Conservation (phyloP, 2,329 filamentous ascomycete genomes). For the Pseudogymnoascus sp. region DNA sequence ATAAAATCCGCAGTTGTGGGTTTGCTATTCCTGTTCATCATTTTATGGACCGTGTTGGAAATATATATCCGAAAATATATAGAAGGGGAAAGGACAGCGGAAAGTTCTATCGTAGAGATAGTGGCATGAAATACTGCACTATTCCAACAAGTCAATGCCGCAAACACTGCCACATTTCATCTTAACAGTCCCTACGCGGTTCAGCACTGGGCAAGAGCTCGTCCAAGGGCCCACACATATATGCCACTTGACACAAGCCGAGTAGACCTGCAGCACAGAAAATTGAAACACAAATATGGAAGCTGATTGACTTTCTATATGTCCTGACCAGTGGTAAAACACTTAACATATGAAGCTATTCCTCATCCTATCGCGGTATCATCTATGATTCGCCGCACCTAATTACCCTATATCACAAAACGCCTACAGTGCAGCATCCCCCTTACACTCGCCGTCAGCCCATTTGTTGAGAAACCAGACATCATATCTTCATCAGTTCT, state of each 20-base stretch:
- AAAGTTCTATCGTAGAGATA: background rate
- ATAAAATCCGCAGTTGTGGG: background rate
- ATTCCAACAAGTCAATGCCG: background rate
- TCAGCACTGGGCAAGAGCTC: background rate
- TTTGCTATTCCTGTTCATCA: background rate
- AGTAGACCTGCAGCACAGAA: background rate
- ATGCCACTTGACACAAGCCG: background rate
- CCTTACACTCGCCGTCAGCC: background rate
- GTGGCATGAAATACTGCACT: background rate
- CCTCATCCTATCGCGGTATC: background rate
- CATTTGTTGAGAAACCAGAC: constrained; percentile 7
- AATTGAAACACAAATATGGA: background rate
- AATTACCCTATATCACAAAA: background rate
- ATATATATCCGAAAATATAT: background rate
- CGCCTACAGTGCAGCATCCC: constrained; percentile 4
- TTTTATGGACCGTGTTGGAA: background rate
- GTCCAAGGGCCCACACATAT: background rate
- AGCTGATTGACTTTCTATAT: background rate
- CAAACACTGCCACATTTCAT: background rate
- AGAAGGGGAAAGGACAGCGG: background rate
- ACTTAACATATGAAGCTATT: constrained; percentile 6
- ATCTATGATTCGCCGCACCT: background rate
- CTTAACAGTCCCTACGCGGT: background rate
- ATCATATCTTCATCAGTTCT: constrained; percentile 5
- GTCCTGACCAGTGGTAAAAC: background rate